Conservation (phyloP, 2,329 filamentous ascomycete genomes). For the Xylaria arbuscula region DNA sequence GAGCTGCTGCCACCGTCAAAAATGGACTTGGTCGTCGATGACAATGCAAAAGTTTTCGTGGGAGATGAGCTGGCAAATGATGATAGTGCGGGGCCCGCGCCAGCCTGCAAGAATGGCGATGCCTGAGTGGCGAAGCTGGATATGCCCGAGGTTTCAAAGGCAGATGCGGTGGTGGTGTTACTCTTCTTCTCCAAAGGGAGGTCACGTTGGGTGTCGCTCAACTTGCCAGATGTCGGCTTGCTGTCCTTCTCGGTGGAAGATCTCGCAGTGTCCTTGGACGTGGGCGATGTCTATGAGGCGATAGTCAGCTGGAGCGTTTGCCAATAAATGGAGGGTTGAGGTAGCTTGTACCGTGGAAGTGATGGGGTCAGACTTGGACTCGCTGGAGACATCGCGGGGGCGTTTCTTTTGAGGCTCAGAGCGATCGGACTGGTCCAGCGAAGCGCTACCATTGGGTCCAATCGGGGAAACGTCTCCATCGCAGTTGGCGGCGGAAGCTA, state of each 20-base stretch:
- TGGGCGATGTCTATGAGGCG: constrained; percentile 29
- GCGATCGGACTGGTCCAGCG: constrained; percentile 59
- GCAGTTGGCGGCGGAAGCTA: constrained; percentile 49
- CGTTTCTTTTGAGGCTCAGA: constrained; percentile 75
- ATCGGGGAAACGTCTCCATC: constrained; percentile 53
- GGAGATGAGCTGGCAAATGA: constrained; percentile 62
- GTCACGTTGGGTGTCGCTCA: constrained; percentile 10
- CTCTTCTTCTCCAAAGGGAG: constrained; percentile 47
- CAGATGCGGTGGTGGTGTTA: constrained; percentile 61
- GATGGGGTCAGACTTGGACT: constrained; percentile 50
- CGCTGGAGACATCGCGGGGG: constrained; percentile 62
- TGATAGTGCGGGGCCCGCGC: constrained; percentile 44
- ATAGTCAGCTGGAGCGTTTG: constrained; percentile 19
- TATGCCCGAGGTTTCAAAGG: constrained; percentile 69
- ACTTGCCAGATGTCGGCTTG: constrained; percentile 32
- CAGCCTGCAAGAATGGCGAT: constrained; percentile 51
- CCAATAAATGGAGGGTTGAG: background rate
- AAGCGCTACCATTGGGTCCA: constrained; percentile 57
- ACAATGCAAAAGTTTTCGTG: constrained; percentile 52
- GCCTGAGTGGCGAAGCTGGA: constrained; percentile 75
- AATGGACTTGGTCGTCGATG: constrained; percentile 59
- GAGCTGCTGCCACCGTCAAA: constrained; percentile 56
- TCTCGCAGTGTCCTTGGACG: constrained; percentile 30
- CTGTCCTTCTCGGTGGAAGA: constrained; percentile 24
- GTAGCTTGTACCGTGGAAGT: constrained; percentile 49